phyloP scores from a whole-genome alignment of 495 filamentous ascomycete species.

The Penicillium flavigenum region DNA sequence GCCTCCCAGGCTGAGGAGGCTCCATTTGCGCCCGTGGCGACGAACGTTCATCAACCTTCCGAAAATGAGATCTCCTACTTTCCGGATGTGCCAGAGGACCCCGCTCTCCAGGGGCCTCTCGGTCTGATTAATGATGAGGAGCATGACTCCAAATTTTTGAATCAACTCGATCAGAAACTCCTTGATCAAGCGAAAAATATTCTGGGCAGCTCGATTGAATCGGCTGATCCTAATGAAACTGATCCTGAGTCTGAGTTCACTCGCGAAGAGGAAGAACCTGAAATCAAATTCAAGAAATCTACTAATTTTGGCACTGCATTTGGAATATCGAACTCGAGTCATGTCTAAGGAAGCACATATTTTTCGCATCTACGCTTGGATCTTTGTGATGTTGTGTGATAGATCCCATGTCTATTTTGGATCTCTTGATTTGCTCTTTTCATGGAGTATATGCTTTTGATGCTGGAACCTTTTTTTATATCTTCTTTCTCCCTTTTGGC shows the following conservation, averaged over 20 bases:
- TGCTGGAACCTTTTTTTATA: constrained; percentile 3
- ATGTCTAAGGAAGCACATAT: constrained; percentile 14
- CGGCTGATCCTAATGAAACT: constrained; percentile 25
- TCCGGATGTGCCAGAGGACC: constrained; percentile 43
- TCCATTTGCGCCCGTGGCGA: constrained; percentile 35
- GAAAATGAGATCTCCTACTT: constrained; percentile 48
- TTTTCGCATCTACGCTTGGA: constrained; percentile 11
- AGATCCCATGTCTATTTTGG: constrained; percentile 6
- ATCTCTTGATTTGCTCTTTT: constrained; percentile 10
- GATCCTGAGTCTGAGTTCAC: constrained; percentile 32
- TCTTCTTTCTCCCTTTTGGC: constrained; percentile 10
- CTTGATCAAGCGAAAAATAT: constrained; percentile 39
- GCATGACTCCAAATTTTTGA: constrained; percentile 43
- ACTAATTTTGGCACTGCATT: constrained; percentile 62
- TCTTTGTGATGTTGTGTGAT: constrained; percentile 20
- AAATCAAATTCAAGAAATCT: constrained; percentile 57
- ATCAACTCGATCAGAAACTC: constrained; percentile 45
- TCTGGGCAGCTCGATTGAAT: constrained; percentile 22
- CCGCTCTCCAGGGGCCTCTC: constrained; percentile 46
- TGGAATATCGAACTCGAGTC: constrained; percentile 32
- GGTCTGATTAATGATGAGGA: constrained; percentile 45
- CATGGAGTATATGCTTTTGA: not conserved
- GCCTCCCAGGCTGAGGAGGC: constrained; percentile 23
- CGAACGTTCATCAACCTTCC: constrained; percentile 33
- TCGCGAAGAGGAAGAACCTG: constrained; percentile 48